Percentiles rank a stretch among this genome's conserved stretches.
These are phyloP conservation scores for Zoysia pacifica DNA, from an alignment of 176 grass and related monocot species.

Conservation along the genomic window DNA sequence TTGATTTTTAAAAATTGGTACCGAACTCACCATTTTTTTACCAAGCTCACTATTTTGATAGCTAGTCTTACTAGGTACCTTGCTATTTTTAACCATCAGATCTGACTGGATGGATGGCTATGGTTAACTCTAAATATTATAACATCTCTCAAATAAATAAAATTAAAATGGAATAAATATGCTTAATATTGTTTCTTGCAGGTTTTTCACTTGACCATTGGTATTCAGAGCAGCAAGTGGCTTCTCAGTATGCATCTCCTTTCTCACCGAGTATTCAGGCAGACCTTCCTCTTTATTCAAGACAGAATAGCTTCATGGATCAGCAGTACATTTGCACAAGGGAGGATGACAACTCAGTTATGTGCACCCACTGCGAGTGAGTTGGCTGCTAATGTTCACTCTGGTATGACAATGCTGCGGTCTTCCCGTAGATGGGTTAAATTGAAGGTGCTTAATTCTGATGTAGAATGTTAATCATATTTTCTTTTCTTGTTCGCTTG, in stretches of 20 bases:
- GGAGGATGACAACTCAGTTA: neutral
- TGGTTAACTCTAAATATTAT: too few species aligned
- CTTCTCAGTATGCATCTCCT: conserved; percentile 4
- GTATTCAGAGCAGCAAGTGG: neutral
- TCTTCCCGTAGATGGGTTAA: neutral
- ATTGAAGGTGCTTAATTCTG: neutral
- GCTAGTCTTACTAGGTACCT: too few species aligned
- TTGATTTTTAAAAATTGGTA: too few species aligned
- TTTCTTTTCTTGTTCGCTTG: too few species aligned
- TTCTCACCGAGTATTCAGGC: neutral
- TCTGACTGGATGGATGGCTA: too few species aligned
- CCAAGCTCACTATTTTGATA: too few species aligned
- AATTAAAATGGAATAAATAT: neutral
- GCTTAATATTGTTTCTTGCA: conserved; percentile 20
- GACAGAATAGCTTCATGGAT: conserved; percentile 19
- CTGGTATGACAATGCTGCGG: neutral
- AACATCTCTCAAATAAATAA: too few species aligned
- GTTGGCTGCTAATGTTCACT: neutral
- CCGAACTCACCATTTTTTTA: too few species aligned
- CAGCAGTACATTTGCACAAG: too few species aligned
- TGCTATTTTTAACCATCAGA: too few species aligned
- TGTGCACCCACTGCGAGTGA: neutral
- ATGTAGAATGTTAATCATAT: neutral
- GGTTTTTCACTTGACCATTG: neutral
- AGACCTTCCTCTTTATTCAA: conserved; percentile 24